Base-by-base conservation (phyloP, 169 alveolate genomes). In the Cryptosporidium ubiquitum region DNA sequence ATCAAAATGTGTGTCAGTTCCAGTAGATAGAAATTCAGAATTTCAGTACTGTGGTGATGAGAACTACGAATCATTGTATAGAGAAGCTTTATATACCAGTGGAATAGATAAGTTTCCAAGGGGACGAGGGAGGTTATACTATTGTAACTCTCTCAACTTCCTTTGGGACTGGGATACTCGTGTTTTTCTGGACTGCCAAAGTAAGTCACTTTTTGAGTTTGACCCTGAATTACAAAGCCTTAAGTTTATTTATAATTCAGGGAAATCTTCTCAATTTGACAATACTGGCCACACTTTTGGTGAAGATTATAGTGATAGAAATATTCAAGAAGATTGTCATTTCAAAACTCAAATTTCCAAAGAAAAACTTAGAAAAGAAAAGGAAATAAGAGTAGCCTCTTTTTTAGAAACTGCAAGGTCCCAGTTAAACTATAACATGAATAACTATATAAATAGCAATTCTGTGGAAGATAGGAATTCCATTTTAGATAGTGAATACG, bases 121-220 rank as follows among this genome's bases (percentile, higher is more conserved):
- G n/a, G 42, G 18, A 2, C 5, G 5, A 0, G 18, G 12, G 3
- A 73, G 51, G n/a, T 23, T 73, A 18, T 79, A 61, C 33, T 79
- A 40, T 29, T 18, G 51, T 20, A 37, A 64, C n/a, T 49, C 31
- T 31, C 10, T 73, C 52, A 31, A 64, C 42, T 23, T 79, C 47
- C 20, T 37, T 2, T 79, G 89, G 89, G 75, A 64, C 23, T 79
- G 89, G 89, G 61, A 39, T 47, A 44, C 68, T n/a, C 37, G 89
- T 44, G 39, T 79, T 18, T 79, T 79, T 64, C n/a, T 61, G 40
- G 79, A 79, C 33, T 23, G 35, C 0, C 64, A 58, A 26, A 79
- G 69, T 31, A 23, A 29, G 20, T 61, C 89, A 10, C 49, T 58
- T 26, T 47, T 61, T 37, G 89, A 79, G 35, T 79, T 42, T 42